Evolutionary conservation across 208 protist genomes (phyloP).

Genomic region (Acanthamoeba royreba): DNA sequence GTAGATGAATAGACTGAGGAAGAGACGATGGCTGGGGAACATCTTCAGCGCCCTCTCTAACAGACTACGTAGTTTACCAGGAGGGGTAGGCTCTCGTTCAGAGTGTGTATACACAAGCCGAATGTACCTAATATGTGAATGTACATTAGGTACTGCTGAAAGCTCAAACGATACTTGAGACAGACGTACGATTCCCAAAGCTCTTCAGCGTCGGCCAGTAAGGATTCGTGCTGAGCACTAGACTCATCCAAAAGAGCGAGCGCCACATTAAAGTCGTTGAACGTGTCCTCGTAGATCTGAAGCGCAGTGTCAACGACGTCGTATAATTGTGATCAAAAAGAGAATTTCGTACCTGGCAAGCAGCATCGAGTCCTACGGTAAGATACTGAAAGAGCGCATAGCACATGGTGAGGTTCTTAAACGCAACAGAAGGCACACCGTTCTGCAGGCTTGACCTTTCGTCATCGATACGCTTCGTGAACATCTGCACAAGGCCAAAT

Average conservation of each 20-base stretch:
- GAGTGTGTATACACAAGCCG: constrained; percentile 8
- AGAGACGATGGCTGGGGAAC: background rate
- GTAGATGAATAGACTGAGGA: constrained; percentile 10
- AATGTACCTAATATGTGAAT: background rate
- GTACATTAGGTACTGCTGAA: no score
- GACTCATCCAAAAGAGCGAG: background rate
- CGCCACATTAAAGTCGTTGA: background rate
- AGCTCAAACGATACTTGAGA: no score
- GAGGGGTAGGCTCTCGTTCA: background rate
- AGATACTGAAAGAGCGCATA: constrained; percentile 21
- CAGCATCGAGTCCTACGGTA: background rate
- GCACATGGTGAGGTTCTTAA: background rate
- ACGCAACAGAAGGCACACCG: background rate
- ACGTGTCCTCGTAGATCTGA: background rate
- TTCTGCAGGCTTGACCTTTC: background rate
- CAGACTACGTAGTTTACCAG: background rate
- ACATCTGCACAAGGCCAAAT: background rate
- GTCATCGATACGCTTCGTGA: background rate
- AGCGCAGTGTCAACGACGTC: no score
- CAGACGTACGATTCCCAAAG: background rate
- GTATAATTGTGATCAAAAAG: background rate
- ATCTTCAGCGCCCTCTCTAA: background rate
- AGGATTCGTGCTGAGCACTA: background rate
- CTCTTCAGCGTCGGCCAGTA: background rate
- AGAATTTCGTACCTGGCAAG: background rate